Percentiles rank a stretch among this genome's conserved stretches.
phyloP scores from a whole-genome alignment of 139 green algal genomes.

The Chlorella sp. region DNA sequence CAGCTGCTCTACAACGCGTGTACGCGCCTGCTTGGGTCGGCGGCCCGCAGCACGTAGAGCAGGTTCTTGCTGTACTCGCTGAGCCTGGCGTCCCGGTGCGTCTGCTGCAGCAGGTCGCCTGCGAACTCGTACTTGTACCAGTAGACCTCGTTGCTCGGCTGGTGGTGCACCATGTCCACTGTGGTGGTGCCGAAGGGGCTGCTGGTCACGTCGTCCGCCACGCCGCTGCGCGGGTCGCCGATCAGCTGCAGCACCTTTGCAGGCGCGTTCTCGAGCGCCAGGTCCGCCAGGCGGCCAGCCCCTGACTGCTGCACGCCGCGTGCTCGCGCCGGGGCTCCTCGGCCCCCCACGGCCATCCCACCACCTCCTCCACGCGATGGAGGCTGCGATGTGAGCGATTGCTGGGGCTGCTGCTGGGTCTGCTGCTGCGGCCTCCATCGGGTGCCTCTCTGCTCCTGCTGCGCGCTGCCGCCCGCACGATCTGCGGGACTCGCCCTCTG shows the following conservation, averaged over 20 bases:
- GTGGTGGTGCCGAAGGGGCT: slow-evolving; percentile 34
- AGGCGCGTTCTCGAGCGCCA: slow-evolving; percentile 19
- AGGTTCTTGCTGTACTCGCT: slow-evolving; percentile 49
- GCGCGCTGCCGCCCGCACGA: too few species aligned
- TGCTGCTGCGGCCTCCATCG: too few species aligned
- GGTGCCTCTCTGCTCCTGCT: too few species aligned
- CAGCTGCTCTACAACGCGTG: too few species aligned
- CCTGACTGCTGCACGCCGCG: not conserved
- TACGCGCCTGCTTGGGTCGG: slow-evolving; percentile 41
- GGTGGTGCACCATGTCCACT: slow-evolving; percentile 42
- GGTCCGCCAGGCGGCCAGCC: not conserved
- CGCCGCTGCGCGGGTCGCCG: slow-evolving; percentile 45
- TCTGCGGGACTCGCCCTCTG: too few species aligned
- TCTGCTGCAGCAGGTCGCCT: slow-evolving; percentile 13
- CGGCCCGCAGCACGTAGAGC: slow-evolving; percentile 47
- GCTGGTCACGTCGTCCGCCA: slow-evolving; percentile 44
- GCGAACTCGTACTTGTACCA: slow-evolving; percentile 51
- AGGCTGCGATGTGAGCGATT: too few species aligned
- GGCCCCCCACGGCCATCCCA: too few species aligned
- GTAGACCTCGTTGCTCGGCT: slow-evolving; percentile 31
- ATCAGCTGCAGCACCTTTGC: slow-evolving; percentile 34
- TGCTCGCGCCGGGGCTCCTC: too few species aligned
- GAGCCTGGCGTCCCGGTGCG: slow-evolving; percentile 39
- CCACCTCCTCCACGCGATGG: too few species aligned
- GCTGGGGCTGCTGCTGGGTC: too few species aligned